Evolutionary conservation across 2,329 filamentous ascomycete species (phyloP).

Genomic region (Verticillium tricorpus): DNA sequence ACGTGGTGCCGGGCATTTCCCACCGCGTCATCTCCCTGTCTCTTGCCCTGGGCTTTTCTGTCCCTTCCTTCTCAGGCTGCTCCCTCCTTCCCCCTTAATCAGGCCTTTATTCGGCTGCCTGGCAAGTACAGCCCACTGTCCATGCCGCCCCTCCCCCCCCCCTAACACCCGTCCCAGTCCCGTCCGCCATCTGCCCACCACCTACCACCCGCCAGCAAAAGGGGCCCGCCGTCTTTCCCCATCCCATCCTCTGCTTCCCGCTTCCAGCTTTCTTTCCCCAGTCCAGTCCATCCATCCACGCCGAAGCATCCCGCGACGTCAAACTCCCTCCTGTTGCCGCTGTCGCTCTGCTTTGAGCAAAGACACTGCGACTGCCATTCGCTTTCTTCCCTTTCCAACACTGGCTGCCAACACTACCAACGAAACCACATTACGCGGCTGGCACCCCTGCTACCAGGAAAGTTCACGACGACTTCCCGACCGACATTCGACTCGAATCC

Average conservation of each 20-base stretch:
- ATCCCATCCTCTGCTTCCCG: not conserved
- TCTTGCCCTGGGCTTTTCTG: not conserved
- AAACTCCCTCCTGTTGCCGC: not conserved
- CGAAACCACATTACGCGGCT: not conserved
- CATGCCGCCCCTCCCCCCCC: not conserved
- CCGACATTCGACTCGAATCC: not conserved
- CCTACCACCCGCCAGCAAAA: constrained; percentile 1
- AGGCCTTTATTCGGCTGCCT: constrained; percentile 1
- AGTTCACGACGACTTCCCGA: not conserved
- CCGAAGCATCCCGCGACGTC: not conserved
- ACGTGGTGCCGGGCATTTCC: constrained; percentile 11
- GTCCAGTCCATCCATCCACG: not conserved
- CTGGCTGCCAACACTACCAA: not conserved
- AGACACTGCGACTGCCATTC: not conserved
- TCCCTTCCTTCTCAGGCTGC: not conserved
- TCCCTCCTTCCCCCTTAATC: not conserved
- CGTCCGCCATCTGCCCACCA: constrained; percentile 2
- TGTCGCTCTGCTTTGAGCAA: not conserved
- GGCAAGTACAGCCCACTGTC: not conserved
- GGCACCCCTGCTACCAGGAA: not conserved
- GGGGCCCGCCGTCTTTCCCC: not conserved
- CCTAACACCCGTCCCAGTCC: not conserved
- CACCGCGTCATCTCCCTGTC: constrained; percentile 11
- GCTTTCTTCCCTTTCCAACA: not conserved
- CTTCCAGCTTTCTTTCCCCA: not conserved